Evolutionary conservation across 148 eudicot species (phyloP), one percentile per base, ranked within the genome.

Genomic region (Euryodendron excelsum): DNA sequence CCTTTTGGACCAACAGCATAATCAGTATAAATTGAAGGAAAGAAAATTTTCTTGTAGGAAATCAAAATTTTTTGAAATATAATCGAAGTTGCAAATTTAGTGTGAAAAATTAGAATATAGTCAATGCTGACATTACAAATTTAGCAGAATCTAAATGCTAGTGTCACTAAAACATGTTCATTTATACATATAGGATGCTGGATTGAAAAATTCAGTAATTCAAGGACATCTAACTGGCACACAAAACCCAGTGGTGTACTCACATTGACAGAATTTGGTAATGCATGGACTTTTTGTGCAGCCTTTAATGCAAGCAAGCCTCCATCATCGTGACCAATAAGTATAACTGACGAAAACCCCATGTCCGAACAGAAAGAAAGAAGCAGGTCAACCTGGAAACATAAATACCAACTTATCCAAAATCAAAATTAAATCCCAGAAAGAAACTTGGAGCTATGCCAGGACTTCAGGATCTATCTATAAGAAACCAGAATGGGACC

Each of bases 301-400:
- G 94, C 92, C 87, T 85, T 88, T 74, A 94, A 78, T 15, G 89
- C 97, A 83, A 94, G 94, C 59, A 92, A 70, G 69, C 94, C 98
- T 63, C 98, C 98, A 88, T 94, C 98, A 82, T 94, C 98, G 77
- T 94, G 98, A 61, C 98, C 98, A 78, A 94, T 88, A 69, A 94
- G 89, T 74, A 92, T 89, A 50, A 94, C 94, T 7, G 96, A 90
- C 69, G 96, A 86, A 82, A 94, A 94, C 63, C 92, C 93, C 96
- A 94, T 89, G 71, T 89, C 93, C 74, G 44, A 80, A 81, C 98
- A 94, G 78, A 94, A 94, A 15, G 94, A 89, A 61, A 94, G 86
- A 79, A 94, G 93, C 78, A 94, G 86, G 83, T 92, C 94, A 70
- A 94, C 97, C 98, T 94, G 89, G 76, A 77, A 86, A 74, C 63